Percentiles rank a stretch among this genome's conserved stretches.
Evolutionary conservation across 768 basidiomycete genomes (phyloP).

Genomic region (Scleroderma citrinum): DNA sequence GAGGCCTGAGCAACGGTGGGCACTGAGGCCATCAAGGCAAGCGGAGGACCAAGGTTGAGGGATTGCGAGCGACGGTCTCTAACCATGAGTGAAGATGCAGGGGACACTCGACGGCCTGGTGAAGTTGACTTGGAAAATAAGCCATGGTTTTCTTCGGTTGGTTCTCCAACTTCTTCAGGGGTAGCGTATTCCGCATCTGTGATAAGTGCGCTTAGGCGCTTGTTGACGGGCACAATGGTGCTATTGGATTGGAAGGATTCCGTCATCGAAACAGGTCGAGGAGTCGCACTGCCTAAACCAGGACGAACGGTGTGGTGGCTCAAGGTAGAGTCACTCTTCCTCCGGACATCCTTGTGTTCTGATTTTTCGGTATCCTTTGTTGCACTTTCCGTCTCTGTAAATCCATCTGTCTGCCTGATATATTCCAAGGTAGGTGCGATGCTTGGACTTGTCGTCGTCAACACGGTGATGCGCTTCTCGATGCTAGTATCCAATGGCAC

Average conservation of each 20-base stretch:
- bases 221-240: slow-evolving; percentile 63
- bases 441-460: slow-evolving; percentile 43
- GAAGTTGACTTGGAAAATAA: slow-evolving; percentile 14
- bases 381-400: slow-evolving; percentile 21
- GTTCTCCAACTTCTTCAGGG: slow-evolving; percentile 52
- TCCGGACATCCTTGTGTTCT: slow-evolving; percentile 63
- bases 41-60: slow-evolving; percentile 41
- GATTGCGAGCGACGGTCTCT: slow-evolving; percentile 62
- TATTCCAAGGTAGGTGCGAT: slow-evolving; percentile 55
- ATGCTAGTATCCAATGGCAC: slow-evolving; percentile 15
- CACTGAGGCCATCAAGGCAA: slow-evolving; percentile 23
- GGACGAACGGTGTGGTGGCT: slow-evolving; percentile 69
- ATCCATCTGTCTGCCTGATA: slow-evolving; percentile 39
- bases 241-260: slow-evolving; percentile 71
- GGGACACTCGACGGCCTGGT: slow-evolving; percentile 28
- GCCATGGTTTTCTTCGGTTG: background rate
- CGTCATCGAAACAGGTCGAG: slow-evolving; percentile 72
- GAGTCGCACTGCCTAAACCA: slow-evolving; percentile 42
- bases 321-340: slow-evolving; percentile 81
- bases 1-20: slow-evolving; percentile 22
- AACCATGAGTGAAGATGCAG: slow-evolving; percentile 40
- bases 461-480: slow-evolving; percentile 44
- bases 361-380: slow-evolving; percentile 28
- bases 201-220: slow-evolving; percentile 61
- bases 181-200: slow-evolving; percentile 63